A percentile compares a stretch with the other conserved stretches of the same genome.
phyloP scores from a whole-genome alignment of 2,329 filamentous ascomycete species.

The Stromatinia cepivora region DNA sequence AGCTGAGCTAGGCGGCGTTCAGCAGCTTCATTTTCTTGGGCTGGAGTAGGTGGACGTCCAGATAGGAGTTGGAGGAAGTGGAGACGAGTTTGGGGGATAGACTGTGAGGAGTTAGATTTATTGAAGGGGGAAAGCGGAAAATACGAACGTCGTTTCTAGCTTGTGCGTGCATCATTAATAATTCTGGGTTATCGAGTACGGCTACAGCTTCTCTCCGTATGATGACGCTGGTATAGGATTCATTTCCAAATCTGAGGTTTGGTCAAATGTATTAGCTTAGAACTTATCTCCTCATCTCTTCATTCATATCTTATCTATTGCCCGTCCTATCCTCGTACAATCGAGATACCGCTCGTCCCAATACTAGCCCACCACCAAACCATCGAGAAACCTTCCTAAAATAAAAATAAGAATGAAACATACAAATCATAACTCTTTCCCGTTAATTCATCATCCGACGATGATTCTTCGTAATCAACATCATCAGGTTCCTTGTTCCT shows the following conservation, averaged over 20 bases:
- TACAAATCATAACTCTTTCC: constrained; percentile 31
- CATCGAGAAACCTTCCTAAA: neutral
- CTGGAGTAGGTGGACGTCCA: neutral
- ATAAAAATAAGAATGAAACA: constrained; percentile 14
- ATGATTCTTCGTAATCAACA: constrained; percentile 37
- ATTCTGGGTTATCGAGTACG: constrained; percentile 57
- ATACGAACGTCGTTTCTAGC: constrained; percentile 54
- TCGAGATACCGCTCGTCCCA: neutral
- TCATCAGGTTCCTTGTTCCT: constrained; percentile 58
- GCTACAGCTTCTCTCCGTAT: constrained; percentile 51
- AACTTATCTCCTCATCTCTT: neutral
- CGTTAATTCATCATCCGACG: constrained; percentile 21
- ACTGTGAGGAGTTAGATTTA: constrained; percentile 44
- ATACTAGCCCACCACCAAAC: neutral
- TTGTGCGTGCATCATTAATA: constrained; percentile 60
- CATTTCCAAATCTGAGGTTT: constrained; percentile 32
- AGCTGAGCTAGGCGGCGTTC: constrained; percentile 12
- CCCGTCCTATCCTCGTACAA: neutral
- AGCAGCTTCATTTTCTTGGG: constrained; percentile 5
- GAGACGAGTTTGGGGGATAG: constrained; percentile 55
- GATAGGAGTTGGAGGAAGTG: constrained; percentile 52
- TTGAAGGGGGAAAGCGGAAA: neutral
- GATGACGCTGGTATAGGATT: constrained; percentile 32
- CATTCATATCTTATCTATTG: neutral
- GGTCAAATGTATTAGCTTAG: neutral